Evolutionary conservation across 208 protist genomes (phyloP).

Genomic region (Leishmania martiniquensis): DNA sequence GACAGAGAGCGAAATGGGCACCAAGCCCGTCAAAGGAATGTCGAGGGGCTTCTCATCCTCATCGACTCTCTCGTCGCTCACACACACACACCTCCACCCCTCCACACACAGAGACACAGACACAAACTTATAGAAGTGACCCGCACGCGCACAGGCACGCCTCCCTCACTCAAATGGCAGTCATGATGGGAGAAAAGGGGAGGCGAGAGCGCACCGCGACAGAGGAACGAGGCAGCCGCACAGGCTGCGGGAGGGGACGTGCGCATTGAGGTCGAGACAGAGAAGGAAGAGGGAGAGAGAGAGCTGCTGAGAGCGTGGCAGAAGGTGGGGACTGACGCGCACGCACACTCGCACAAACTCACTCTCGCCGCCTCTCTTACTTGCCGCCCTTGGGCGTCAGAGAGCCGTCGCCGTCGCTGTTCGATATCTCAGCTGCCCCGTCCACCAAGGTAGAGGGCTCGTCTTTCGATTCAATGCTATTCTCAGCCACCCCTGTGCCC

Average conservation of each 20-base stretch:
- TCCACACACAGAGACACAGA: no score
- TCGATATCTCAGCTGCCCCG: background rate
- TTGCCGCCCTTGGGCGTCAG: background rate
- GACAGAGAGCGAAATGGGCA: background rate
- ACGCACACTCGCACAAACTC: no score
- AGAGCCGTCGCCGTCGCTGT: background rate
- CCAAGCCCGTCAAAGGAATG: slow-evolving; percentile 14
- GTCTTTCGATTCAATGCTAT: background rate
- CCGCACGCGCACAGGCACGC: no score
- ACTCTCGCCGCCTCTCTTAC: background rate
- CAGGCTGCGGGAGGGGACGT: no score
- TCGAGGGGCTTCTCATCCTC: background rate
- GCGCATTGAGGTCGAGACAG: no score
- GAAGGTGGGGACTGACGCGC: no score
- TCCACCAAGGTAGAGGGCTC: background rate
- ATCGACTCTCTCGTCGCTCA: background rate
- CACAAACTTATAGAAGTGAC: background rate
- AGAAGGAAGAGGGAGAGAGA: background rate
- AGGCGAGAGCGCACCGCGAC: no score
- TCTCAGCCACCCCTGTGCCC: background rate
- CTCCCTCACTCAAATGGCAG: no score
- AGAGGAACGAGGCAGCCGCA: no score
- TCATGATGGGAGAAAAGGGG: no score
- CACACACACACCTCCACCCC: slow-evolving; percentile 7
- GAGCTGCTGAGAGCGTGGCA: background rate